Conservation (phyloP, 805 yeast species). For the Kluyveromyces starmeri region DNA sequence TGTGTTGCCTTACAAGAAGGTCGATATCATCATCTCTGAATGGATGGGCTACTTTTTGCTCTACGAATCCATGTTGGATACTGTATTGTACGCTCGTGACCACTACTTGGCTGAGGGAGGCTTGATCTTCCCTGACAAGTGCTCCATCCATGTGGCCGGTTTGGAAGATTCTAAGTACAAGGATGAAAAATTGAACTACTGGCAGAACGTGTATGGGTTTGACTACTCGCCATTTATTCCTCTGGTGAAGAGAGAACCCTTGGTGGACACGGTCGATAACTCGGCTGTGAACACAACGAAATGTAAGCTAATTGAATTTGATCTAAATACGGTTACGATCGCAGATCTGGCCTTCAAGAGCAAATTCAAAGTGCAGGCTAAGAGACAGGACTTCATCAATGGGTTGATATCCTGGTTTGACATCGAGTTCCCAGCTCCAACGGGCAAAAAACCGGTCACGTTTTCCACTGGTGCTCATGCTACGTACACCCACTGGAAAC, state of each 20-base stretch:
- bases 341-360: constrained; percentile 72
- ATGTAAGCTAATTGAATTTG: constrained; percentile 66
- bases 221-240: constrained; percentile 88
- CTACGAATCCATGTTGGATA: constrained; percentile 96
- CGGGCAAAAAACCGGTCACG: constrained; percentile 47
- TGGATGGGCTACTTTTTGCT: constrained; percentile 99
- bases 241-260: constrained; percentile 84
- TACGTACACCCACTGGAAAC: constrained; percentile 97
- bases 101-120: constrained; percentile 73
- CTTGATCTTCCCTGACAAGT: constrained; percentile 88
- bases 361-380: constrained; percentile 62
- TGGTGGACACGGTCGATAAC: constrained; percentile 90
- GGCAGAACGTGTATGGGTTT: constrained; percentile 97
- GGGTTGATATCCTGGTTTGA: constrained; percentile 95
- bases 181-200: constrained; percentile 80
- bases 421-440: constrained; percentile 63
- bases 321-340: constrained; percentile 78
- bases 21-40: constrained; percentile 91
- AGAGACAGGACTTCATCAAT: constrained; percentile 73
- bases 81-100: constrained; percentile 92
- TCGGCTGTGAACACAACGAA: constrained; percentile 67
- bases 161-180: constrained; percentile 90
- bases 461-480: constrained; percentile 95
- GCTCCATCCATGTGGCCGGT: constrained; percentile 81
- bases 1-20: constrained; percentile 71